phyloP scores from a whole-genome alignment of 2,329 filamentous ascomycete genomes.

The Nothophoma quercina region DNA sequence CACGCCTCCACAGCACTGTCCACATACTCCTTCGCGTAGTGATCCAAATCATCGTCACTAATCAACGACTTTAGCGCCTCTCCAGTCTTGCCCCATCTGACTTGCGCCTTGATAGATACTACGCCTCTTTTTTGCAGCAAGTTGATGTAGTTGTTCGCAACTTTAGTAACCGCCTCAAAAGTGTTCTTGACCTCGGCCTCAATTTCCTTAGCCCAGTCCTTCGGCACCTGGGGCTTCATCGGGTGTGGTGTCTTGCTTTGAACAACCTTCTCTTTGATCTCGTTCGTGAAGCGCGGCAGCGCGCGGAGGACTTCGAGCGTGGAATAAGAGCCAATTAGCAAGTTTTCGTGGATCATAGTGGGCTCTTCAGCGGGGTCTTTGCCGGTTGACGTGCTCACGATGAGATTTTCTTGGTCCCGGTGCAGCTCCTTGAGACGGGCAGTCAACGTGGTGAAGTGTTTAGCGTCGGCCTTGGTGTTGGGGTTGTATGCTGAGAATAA shows the following conservation, averaged over 20 bases:
- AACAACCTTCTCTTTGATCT: conserved; percentile 24
- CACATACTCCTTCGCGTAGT: conserved; percentile 40
- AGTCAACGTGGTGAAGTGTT: conserved; percentile 5
- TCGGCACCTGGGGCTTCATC: conserved; percentile 24
- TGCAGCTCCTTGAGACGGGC: conserved; percentile 16
- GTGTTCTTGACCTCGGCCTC: conserved; percentile 18
- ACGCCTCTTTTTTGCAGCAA: conserved; percentile 30
- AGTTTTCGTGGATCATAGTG: conserved; percentile 33
- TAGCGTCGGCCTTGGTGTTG: not conserved
- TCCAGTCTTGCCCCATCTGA: conserved; percentile 34
- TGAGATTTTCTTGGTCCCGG: conserved; percentile 21
- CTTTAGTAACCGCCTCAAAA: conserved; percentile 23
- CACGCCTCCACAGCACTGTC: conserved; percentile 43
- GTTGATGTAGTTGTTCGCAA: conserved; percentile 27
- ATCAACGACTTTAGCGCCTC: conserved; percentile 29
- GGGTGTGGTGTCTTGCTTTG: conserved; percentile 28
- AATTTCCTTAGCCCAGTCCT: conserved; percentile 23
- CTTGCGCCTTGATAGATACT: conserved; percentile 31
- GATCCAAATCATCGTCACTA: conserved; percentile 30
- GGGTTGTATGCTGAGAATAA: conserved; percentile 5
- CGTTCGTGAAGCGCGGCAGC: conserved; percentile 21
- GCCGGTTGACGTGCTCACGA: conserved; percentile 10
- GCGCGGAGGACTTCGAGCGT: conserved; percentile 33
- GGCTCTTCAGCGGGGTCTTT: conserved; percentile 22
- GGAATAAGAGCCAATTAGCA: conserved; percentile 33